Conservation (phyloP, 2,329 filamentous ascomycete genomes). For the Ascomycota sp. region DNA sequence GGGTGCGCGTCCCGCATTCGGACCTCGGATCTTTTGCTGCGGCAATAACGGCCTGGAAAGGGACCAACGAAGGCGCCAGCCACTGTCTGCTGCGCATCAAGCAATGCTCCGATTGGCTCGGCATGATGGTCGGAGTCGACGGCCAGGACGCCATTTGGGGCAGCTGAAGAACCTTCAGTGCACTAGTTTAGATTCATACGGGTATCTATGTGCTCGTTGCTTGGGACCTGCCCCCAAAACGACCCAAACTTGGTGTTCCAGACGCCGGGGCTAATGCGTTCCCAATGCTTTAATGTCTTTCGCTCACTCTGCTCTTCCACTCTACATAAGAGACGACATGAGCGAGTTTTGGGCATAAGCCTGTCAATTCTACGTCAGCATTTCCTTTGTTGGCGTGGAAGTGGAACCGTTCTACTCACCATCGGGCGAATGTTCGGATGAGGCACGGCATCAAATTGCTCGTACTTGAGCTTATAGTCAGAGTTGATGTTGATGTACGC, state of each 20-base stretch:
- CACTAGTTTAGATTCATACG: conserved; percentile 5
- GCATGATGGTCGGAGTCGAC: conserved; percentile 31
- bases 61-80: conserved; percentile 19
- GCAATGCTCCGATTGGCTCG: conserved; percentile 44
- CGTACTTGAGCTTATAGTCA: conserved; percentile 77
- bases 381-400: no score
- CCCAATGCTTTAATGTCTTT: conserved; percentile 2
- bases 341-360: conserved; percentile 73
- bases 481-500: conserved; percentile 94
- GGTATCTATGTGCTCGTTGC: conserved; percentile 4
- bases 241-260: conserved; percentile 2
- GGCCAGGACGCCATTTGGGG: conserved; percentile 25
- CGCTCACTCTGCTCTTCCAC: neutral
- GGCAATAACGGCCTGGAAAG: conserved; percentile 44
- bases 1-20: conserved; percentile 42
- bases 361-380: conserved; percentile 16
- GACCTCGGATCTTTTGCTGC: conserved; percentile 41
- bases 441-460: conserved; percentile 89
- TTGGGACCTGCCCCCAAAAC: conserved; percentile 1
- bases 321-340: conserved; percentile 54
- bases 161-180: conserved; percentile 9
- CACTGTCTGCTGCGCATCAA: conserved; percentile 31
- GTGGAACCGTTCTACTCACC: conserved; percentile 22
- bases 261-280: conserved; percentile 4
- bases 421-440: conserved; percentile 93